Evolutionary conservation across 305 asterid species (phyloP).

Genomic region (Solanum aculeatissimum): DNA sequence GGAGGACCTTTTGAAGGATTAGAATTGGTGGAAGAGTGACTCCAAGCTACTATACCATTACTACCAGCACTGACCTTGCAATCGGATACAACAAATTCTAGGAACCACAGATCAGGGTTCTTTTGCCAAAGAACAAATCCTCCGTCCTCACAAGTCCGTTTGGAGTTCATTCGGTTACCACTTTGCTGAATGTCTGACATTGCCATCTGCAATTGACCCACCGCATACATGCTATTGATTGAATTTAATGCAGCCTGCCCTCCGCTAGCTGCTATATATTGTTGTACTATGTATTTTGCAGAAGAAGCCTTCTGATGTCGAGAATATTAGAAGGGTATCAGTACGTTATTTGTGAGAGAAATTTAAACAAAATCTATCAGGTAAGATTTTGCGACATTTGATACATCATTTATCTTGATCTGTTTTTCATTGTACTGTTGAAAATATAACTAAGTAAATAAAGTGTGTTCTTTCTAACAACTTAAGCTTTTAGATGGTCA

Average conservation of each 20-base stretch:
- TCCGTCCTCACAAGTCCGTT: slow-evolving; percentile 51
- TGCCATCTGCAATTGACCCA: slow-evolving; percentile 63
- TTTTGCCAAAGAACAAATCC: slow-evolving; percentile 92
- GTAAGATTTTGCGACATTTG: background rate
- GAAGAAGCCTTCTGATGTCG: slow-evolving; percentile 70
- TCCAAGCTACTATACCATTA: slow-evolving; percentile 69
- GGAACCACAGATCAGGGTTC: slow-evolving; percentile 77
- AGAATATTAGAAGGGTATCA: background rate
- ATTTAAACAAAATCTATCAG: background rate
- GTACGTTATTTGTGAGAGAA: background rate
- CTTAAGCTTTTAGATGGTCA: background rate
- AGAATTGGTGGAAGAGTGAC: slow-evolving; percentile 74
- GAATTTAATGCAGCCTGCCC: slow-evolving; percentile 61
- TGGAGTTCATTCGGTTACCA: slow-evolving; percentile 26
- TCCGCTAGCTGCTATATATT: slow-evolving; percentile 88
- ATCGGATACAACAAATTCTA: slow-evolving; percentile 66
- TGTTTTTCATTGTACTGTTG: background rate
- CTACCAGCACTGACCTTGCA: slow-evolving; percentile 80
- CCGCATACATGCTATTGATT: slow-evolving; percentile 71
- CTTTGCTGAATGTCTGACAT: slow-evolving; percentile 52
- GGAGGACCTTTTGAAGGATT: slow-evolving; percentile 72
- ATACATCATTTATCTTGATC: background rate
- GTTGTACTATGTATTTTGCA: slow-evolving; percentile 81
- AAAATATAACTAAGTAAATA: background rate
- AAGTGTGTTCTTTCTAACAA: background rate